These are phyloP conservation scores for Boechera divaricarpa DNA, from an alignment of 345 rosid genomes.

Conservation along the genomic window DNA sequence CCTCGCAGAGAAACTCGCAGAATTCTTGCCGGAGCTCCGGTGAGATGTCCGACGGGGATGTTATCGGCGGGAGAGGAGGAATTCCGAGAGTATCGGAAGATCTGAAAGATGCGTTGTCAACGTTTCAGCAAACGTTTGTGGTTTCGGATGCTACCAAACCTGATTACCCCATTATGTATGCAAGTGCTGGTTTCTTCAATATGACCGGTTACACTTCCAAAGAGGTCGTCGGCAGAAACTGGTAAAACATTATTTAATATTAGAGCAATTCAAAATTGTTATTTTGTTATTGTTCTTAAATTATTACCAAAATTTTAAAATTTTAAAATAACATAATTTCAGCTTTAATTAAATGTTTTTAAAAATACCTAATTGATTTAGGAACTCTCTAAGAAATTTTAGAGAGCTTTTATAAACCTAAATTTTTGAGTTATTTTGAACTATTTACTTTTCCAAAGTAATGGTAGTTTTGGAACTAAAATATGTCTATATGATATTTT, in stretches of 20 bases:
- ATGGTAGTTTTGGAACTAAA: not conserved
- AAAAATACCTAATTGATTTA: no score
- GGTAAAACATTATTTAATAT: constrained; percentile 49
- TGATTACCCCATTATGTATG: constrained; percentile 86
- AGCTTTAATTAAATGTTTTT: no score
- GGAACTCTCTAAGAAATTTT: no score
- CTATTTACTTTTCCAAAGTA: not conserved
- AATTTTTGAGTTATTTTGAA: not conserved
- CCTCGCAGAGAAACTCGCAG: constrained; percentile 64
- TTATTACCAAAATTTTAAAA: no score
- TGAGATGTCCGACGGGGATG: constrained; percentile 60
- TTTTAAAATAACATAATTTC: no score
- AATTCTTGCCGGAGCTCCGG: constrained; percentile 83
- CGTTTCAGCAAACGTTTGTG: constrained; percentile 94
- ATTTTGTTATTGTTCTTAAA: no score
- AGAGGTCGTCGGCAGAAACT: constrained; percentile 93
- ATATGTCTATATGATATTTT: not conserved
- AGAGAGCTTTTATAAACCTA: not conserved
- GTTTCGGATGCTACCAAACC: constrained; percentile 97
- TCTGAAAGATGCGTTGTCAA: constrained; percentile 74
- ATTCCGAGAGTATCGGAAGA: constrained; percentile 85
- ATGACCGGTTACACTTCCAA: constrained; percentile 96
- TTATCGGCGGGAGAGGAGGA: constrained; percentile 48
- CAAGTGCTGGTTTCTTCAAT: constrained; percentile 96
- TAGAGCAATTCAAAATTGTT: no score